Percentiles rank a stretch among this genome's conserved stretches.
Evolutionary conservation across 1,139 yeast species (phyloP).

Genomic region (Lodderomyces elongisporus): DNA sequence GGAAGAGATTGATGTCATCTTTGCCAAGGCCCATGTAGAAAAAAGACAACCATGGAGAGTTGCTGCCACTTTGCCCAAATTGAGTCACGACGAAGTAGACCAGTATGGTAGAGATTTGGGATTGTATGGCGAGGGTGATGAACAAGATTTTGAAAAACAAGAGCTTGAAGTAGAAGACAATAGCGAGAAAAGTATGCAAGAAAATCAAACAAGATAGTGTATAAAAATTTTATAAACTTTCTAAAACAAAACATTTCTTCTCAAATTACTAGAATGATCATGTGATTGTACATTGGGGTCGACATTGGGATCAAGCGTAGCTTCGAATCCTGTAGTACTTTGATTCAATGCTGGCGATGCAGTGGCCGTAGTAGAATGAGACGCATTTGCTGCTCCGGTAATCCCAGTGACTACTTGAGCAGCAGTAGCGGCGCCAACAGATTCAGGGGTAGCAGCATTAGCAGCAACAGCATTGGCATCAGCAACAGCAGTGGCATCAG

Average conservation of each 20-base stretch:
- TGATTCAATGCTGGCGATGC: slow-evolving; percentile 23
- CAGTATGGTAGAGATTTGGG: slow-evolving; percentile 45
- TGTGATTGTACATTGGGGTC: slow-evolving; percentile 44
- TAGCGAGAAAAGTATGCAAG: too few species aligned
- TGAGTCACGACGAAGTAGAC: slow-evolving; percentile 41
- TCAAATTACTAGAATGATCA: slow-evolving; percentile 32
- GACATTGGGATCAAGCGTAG: slow-evolving; percentile 40
- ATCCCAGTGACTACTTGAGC: too few species aligned
- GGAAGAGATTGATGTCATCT: slow-evolving; percentile 44
- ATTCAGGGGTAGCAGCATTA: too few species aligned
- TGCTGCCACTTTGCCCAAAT: slow-evolving; percentile 47
- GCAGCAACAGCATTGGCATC: too few species aligned
- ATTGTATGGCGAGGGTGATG: slow-evolving; percentile 38
- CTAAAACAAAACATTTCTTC: too few species aligned
- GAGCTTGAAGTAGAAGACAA: slow-evolving; percentile 24
- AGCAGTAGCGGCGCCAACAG: too few species aligned
- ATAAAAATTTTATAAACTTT: too few species aligned
- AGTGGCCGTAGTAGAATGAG: slow-evolving; percentile 27
- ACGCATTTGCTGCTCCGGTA: slow-evolving; percentile 19
- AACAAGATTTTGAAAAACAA: slow-evolving; percentile 18
- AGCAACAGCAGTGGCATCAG: slow-evolving; percentile 15
- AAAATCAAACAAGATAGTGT: too few species aligned
- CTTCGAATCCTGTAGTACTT: slow-evolving; percentile 23
- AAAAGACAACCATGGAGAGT: slow-evolving; percentile 45
- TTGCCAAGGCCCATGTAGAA: slow-evolving; percentile 43